Conservation (phyloP, 139 green algal species). For the Eudorina sp. region DNA sequence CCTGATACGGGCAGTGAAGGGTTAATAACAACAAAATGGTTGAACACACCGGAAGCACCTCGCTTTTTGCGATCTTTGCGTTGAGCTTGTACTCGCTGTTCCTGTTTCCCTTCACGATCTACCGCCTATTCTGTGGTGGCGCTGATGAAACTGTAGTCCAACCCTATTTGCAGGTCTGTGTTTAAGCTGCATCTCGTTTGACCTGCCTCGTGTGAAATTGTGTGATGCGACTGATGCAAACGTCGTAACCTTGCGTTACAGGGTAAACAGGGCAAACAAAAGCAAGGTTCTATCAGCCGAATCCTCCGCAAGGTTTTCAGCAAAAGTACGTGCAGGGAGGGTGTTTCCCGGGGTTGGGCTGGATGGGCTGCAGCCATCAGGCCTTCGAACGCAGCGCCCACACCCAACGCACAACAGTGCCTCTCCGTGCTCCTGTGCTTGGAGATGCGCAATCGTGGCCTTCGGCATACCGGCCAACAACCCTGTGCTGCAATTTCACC, state of each 20-base stretch:
- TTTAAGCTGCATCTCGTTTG: too few species aligned
- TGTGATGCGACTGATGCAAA: too few species aligned
- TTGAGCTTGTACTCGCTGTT: conserved; percentile 81
- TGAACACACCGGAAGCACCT: conserved; percentile 57
- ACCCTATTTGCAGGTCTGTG: conserved; percentile 42
- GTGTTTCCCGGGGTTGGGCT: background rate
- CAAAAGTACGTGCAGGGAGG: conserved; percentile 31
- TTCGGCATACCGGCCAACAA: too few species aligned
- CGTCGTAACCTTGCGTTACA: conserved; percentile 18
- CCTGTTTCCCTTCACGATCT: conserved; percentile 86
- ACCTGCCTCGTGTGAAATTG: too few species aligned
- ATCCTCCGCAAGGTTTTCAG: conserved; percentile 31
- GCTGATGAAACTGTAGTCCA: conserved; percentile 59
- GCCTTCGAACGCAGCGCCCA: too few species aligned
- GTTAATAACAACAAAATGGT: background rate
- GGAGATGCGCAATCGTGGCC: too few species aligned
- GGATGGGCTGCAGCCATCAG: too few species aligned
- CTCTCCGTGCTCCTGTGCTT: too few species aligned
- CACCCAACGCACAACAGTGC: too few species aligned
- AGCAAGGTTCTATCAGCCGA: conserved; percentile 13
- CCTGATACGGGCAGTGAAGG: background rate
- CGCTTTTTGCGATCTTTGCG: conserved; percentile 85
- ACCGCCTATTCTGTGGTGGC: conserved; percentile 60
- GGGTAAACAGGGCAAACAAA: conserved; percentile 57
- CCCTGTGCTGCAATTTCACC: too few species aligned